Base-by-base conservation (phyloP, 169 alveolate species). In the Plasmodium yoelii region DNA sequence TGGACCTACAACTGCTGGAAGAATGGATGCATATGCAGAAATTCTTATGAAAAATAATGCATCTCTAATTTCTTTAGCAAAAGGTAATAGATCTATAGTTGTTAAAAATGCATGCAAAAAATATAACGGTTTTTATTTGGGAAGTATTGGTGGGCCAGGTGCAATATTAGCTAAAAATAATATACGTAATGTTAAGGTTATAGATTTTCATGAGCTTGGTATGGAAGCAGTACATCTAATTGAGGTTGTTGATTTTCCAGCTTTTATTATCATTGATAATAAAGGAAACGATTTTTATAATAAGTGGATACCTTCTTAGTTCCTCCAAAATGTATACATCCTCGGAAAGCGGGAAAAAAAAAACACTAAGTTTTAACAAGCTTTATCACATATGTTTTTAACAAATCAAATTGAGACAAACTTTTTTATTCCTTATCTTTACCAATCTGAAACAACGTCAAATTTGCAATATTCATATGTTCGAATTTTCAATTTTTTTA, bases 1-100 rank as follows among this genome's bases (percentile, higher is more conserved):
- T 61, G 98, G 98, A 0, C 98, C 98, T 15, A 96, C 98, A 47
- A 96, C 98, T 5, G 96, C 98, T 2, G 97, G 97, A 19, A 91
- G 98, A 7, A 96, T 96, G 98, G 98, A 96, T 82, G 91, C 94
- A 10, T 95, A 95, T 65, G 97, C 95, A 10, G 94, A 86, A 24
- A 55, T 68, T 10, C 90, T 95, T 82, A 93, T 92, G 96, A 94
- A 88, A 53, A 91, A 91, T 68, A 96, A 95, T 6, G 96, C 96
- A 18, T 93, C 96, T 22, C 60, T 95, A 93, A 91, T 95, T 44
- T 94, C 95, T 34, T 82, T 95, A 34, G 97, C 96, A 15, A 95
- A 95, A 92, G 97, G 97, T 5, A 95, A 95, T 90, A 88, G 97
- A 42, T 90, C 96, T 10, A 67, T 88, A 19, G 93, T 91, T 5